Base-by-base conservation (phyloP, 441 rosid genomes). In the Populus hybrid region DNA sequence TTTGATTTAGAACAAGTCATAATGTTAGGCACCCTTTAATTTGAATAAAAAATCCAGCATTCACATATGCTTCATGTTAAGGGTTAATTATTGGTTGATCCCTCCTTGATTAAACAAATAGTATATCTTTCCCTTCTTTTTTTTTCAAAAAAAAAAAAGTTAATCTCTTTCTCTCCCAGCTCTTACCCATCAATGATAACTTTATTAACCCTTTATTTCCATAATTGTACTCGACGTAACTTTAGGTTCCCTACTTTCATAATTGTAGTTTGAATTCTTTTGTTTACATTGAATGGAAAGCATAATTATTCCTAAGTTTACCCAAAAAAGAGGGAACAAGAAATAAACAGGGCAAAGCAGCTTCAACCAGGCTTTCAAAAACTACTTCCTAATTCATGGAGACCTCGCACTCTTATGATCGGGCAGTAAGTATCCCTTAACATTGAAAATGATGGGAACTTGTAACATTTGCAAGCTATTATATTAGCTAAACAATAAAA, bases 11-110 rank as follows among this genome's bases (percentile, higher is more conserved):
- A 59, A 59, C 16, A 72, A 68, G 70, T 67, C 79, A 80, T 32
- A 70, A 79, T 75, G 78, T 26, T 71, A 53, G 76, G 50, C 18
- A 26, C 70, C 57, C 82, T 84, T 83, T 82, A 84, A 80, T 80
- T 86, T 84, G 77, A 76, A 82, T 67, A 67, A n/a, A 65, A 53
- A 68, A 73, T 28, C 82, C 78, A 74, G 26, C 66, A 40, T 68
- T 77, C 83, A 80, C 66, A 23, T 69, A 36, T 63, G 57, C 67
- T 70, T 42, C 67, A 24, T 68, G 72, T 67, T 67, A 28, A 12
- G 69, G 73, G 34, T 36, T 19, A 63, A 78, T 81, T 77, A 64
- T 42, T 68, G 61, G 46, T 18, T 1, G 8, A 59, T 59, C 64
- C 64, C 64, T 59, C 64, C 64, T 6, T 59, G 64, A 59, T 59